phyloP scores from a whole-genome alignment of 2,329 filamentous ascomycete species.

The Fusarium setosum region DNA sequence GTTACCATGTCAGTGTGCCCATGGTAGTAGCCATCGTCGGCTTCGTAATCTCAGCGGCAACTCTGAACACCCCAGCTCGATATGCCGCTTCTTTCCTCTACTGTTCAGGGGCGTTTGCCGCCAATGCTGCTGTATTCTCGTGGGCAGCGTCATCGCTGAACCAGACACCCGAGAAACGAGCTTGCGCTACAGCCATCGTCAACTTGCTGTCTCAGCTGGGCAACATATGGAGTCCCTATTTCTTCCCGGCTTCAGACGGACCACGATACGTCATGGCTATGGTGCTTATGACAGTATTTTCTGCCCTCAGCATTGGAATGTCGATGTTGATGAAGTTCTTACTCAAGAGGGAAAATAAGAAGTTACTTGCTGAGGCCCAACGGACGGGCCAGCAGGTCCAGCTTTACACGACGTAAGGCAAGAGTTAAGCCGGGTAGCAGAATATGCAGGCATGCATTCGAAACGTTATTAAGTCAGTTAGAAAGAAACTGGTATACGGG shows the following conservation, averaged over 20 bases:
- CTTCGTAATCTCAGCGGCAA: slow-evolving; percentile 39
- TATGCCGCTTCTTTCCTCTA: slow-evolving; percentile 39
- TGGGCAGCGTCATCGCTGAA: slow-evolving; percentile 34
- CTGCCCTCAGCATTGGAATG: neutral
- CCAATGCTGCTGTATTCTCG: slow-evolving; percentile 32
- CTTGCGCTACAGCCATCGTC: slow-evolving; percentile 36
- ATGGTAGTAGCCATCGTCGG: slow-evolving; percentile 29
- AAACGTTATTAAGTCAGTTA: too few relatives aligned
- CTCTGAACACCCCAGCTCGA: slow-evolving; percentile 27
- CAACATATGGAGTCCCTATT: slow-evolving; percentile 43
- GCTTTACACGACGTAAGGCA: neutral
- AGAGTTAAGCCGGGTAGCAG: too few relatives aligned
- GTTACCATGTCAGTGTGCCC: slow-evolving; percentile 32
- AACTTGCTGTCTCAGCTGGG: slow-evolving; percentile 35
- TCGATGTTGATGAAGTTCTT: neutral
- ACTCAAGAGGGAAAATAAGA: neutral
- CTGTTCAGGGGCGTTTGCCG: slow-evolving; percentile 28
- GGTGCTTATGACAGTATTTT: slow-evolving; percentile 35
- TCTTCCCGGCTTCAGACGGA: slow-evolving; percentile 37
- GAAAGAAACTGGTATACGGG: too few relatives aligned
- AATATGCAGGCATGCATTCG: too few relatives aligned
- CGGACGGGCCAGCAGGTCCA: neutral
- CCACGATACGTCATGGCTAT: slow-evolving; percentile 38
- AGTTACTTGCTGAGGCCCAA: neutral
- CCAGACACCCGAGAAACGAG: slow-evolving; percentile 40